These are phyloP conservation scores for Amphirosellinia nigrospora DNA, from an alignment of 495 filamentous ascomycete genomes.

Conservation along the genomic window DNA sequence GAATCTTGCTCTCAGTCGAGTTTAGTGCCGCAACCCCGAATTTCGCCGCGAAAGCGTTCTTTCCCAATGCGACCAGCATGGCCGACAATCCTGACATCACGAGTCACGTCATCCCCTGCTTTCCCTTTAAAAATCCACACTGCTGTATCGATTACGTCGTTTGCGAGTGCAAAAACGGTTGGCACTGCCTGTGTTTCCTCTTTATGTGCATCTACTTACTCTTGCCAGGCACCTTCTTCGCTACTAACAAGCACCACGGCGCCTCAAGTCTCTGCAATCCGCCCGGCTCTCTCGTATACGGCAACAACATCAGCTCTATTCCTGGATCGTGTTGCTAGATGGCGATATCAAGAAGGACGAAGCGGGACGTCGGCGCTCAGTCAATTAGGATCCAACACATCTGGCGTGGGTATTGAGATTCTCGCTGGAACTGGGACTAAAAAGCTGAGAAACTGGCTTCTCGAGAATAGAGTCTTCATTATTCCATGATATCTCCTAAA, in stretches of 20 bases:
- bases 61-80: slow-evolving; percentile 7
- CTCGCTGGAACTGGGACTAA: not conserved
- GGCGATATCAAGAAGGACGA: not conserved
- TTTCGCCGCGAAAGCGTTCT: not conserved
- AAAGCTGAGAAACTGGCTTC: not conserved
- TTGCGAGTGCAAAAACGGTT: slow-evolving; percentile 37
- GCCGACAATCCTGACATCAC: not conserved
- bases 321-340: slow-evolving; percentile 34
- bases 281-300: slow-evolving; percentile 27
- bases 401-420: not conserved
- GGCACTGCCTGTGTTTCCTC: not conserved
- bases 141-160: slow-evolving; percentile 32
- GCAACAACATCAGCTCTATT: slow-evolving; percentile 30
- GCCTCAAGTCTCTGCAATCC: slow-evolving; percentile 26
- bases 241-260: slow-evolving; percentile 26
- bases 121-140: slow-evolving; percentile 35
- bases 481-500: not conserved
- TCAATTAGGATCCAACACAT: not conserved
- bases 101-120: slow-evolving; percentile 13
- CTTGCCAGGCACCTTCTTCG: slow-evolving; percentile 32
- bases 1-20: not conserved
- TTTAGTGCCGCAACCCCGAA: not conserved
- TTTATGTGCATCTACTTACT: not conserved
- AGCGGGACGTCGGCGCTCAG: not conserved
- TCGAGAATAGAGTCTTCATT: not conserved